Evolutionary conservation across 2,329 filamentous ascomycete genomes (phyloP), one percentile per base, ranked within the genome.

Genomic region (Eutypa lata): DNA sequence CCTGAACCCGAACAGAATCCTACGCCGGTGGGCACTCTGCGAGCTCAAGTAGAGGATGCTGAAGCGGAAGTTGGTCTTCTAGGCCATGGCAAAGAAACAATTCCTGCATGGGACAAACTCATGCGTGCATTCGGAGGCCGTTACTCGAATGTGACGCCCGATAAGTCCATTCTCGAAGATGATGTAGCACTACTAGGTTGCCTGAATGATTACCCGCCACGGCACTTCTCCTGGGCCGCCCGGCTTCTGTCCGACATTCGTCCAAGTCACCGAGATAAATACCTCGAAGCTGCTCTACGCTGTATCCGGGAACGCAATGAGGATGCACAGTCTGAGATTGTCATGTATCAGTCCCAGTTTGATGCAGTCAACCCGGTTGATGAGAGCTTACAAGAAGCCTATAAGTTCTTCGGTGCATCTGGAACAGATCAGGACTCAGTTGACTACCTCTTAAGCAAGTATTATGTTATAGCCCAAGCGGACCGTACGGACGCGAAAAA

Each of bases 1-100:
- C 53, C 66, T 45, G 65, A 76, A 61, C 65, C 71, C 3, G 67
- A 56, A 47, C 72, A 71, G 57, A 68, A 63, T 14, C 73, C 70
- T 19, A 71, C 64, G 18, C 58, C 58, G 1, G 68, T 70, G 45
- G 63, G 61, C 57, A 75, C 61, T 26, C 62, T 65, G 47, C 68
- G 69, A 44, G 64, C 64, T 44, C 57, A 61, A 21, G 58, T 67
- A 54, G 62, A 69, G 47, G 65, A 68, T 49, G 55, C 58, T 2
- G 48, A 51, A 18, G 57, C 58, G 35, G 66, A 68, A 47, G 52
- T 68, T 11, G 54, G 56, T 26, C 48, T 58, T 3, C 49, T 62
- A 26, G 16, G 60, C 19, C 31, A 49, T 2, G 7, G 8, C 7
- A 22, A n/a, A 2, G 18, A 40, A 8, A 58, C 58, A 18, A 51